phyloP scores from a whole-genome alignment of 106 monocot genomes.

The Xerophyta viscosa region DNA sequence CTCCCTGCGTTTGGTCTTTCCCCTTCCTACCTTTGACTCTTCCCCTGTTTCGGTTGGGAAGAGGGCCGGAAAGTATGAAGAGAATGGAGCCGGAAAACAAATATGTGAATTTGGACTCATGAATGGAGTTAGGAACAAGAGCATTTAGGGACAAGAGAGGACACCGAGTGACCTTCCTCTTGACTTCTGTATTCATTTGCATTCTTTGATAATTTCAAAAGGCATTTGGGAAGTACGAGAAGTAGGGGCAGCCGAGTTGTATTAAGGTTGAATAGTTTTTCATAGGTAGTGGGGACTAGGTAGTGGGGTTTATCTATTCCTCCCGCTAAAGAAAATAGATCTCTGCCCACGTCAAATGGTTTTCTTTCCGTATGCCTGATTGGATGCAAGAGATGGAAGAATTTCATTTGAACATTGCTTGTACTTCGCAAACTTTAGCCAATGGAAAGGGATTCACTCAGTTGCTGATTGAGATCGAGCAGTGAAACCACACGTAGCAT shows the following conservation, averaged over 20 bases:
- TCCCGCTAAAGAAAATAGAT: background rate
- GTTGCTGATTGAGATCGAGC: background rate
- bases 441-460: slow-evolving; percentile 5
- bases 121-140: background rate
- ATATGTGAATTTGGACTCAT: background rate
- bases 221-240: slow-evolving; percentile 5
- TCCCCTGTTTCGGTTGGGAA: slow-evolving; percentile 1
- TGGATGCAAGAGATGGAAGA: slow-evolving; percentile 1
- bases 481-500: slow-evolving; percentile 2
- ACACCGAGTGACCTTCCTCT: background rate
- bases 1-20: background rate
- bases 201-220: slow-evolving; percentile 6
- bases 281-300: slow-evolving; percentile 3
- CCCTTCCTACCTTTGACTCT: slow-evolving; percentile 1
- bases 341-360: background rate
- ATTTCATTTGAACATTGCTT: slow-evolving; percentile 1
- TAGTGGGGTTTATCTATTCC: background rate
- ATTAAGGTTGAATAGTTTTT: slow-evolving; percentile 3
- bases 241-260: slow-evolving; percentile 1
- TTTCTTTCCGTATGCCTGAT: slow-evolving; percentile 3
- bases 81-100: slow-evolving; percentile 2
- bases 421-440: slow-evolving; percentile 2
- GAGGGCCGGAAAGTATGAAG: slow-evolving; percentile 2
- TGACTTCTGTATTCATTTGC: slow-evolving; percentile 1
- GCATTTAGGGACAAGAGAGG: slow-evolving; percentile 5